phyloP scores from a whole-genome alignment of 169 alveolate species.

The Plasmodium blacklocki region DNA sequence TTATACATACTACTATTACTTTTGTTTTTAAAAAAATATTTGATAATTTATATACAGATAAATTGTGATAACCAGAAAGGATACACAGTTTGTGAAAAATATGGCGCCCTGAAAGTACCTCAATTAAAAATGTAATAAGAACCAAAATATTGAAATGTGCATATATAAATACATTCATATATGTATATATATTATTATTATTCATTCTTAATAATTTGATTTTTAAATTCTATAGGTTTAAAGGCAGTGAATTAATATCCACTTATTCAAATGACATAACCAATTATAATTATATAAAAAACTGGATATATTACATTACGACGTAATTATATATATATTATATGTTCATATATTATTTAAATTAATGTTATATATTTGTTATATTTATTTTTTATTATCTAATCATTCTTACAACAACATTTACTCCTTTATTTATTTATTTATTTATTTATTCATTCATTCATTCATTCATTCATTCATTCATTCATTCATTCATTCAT shows the following conservation, averaged over 20 bases:
- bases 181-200: background rate
- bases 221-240: conserved; percentile 17
- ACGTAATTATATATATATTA: conserved; percentile 18
- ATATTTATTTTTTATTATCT: background rate
- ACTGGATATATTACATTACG: conserved; percentile 53
- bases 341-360: too few relatives aligned
- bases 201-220: background rate
- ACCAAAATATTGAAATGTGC: background rate
- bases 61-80: conserved; percentile 34
- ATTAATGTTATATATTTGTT: background rate
- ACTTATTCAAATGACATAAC: conserved; percentile 39
- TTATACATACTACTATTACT: background rate
- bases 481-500: background rate
- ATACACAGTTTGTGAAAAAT: conserved; percentile 18
- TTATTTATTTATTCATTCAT: background rate
- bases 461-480: background rate
- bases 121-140: conserved; percentile 54
- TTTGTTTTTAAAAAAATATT: conserved; percentile 2
- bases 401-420: conserved; percentile 1
- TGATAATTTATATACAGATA: conserved; percentile 10
- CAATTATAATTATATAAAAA: conserved; percentile 28
- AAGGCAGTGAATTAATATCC: conserved; percentile 36
- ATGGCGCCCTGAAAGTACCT: conserved; percentile 26
- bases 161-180: too few relatives aligned
- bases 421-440: background rate